Evolutionary conservation across 2,329 filamentous ascomycete genomes (phyloP).

Genomic region (Simplicillium aogashimaense): DNA sequence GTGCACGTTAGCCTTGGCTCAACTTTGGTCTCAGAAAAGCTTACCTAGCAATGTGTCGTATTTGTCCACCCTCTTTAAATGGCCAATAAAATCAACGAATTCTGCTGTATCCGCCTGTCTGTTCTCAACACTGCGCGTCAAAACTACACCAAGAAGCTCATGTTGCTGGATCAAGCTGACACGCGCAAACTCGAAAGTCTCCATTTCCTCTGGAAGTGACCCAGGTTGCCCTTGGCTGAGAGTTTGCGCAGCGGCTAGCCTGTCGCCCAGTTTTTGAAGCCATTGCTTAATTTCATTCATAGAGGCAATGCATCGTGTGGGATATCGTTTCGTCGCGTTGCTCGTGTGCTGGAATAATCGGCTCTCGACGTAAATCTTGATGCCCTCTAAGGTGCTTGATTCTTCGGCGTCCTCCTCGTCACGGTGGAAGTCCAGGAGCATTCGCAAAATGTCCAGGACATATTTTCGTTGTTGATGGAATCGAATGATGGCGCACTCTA

Average conservation of each 20-base stretch:
- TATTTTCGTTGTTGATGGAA: conserved; percentile 82
- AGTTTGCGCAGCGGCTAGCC: conserved; percentile 63
- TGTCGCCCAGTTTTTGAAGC: conserved; percentile 67
- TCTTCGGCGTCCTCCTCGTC: conserved; percentile 42
- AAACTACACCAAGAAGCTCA: conserved; percentile 73
- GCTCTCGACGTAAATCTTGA: conserved; percentile 23
- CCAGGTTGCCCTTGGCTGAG: conserved; percentile 53
- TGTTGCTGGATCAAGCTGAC: conserved; percentile 80
- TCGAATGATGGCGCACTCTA: conserved; percentile 72
- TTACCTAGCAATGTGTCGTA: conserved; percentile 57
- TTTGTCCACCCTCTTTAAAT: conserved; percentile 60
- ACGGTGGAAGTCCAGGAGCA: conserved; percentile 60
- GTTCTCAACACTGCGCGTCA: conserved; percentile 69
- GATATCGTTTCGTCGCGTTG: conserved; percentile 47
- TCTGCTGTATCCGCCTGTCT: conserved; percentile 61
- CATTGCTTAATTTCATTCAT: conserved; percentile 71
- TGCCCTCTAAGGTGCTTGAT: conserved; percentile 17
- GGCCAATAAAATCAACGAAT: conserved; percentile 60
- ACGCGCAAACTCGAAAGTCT: conserved; percentile 73
- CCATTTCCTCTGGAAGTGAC: conserved; percentile 51
- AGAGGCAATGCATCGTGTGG: conserved; percentile 63
- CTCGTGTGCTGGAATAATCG: conserved; percentile 20
- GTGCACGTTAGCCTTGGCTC: conserved; percentile 1
- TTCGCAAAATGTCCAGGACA: conserved; percentile 71
- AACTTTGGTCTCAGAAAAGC: conserved; percentile 9